phyloP scores from a whole-genome alignment of 768 basidiomycete genomes.

The Obba rivulosa region DNA sequence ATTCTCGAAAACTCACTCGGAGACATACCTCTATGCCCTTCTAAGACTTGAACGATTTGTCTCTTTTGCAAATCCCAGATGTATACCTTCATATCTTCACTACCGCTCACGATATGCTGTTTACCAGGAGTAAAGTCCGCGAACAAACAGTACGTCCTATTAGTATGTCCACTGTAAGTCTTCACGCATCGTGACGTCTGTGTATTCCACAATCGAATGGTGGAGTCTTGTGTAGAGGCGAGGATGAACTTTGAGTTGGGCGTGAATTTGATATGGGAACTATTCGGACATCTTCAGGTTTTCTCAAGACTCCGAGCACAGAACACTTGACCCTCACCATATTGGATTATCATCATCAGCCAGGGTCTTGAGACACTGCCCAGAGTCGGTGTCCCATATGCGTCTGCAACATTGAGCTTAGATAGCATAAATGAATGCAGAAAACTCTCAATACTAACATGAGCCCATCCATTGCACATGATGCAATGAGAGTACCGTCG shows the following conservation, averaged over 20 bases:
- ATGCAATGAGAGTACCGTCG: conserved; percentile 92
- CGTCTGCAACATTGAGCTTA: conserved; percentile 48
- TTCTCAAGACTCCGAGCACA: background rate
- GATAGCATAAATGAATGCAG: background rate
- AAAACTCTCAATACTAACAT: conserved; percentile 54
- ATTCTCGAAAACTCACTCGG: conserved; percentile 18
- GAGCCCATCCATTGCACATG: conserved; percentile 93
- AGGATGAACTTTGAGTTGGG: conserved; percentile 90
- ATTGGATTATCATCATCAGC: conserved; percentile 96
- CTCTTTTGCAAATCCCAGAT: conserved; percentile 88
- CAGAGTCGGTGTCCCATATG: conserved; percentile 95
- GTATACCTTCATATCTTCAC: conserved; percentile 84
- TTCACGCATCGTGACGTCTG: conserved; percentile 88
- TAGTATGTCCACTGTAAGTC: conserved; percentile 84
- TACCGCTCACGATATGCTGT: conserved; percentile 79
- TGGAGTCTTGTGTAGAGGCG: conserved; percentile 90
- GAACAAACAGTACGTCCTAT: conserved; percentile 78
- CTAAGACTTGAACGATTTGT: conserved; percentile 65
- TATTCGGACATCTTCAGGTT: conserved; percentile 21
- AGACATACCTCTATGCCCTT: conserved; percentile 72
- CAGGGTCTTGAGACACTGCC: conserved; percentile 95
- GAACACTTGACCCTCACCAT: conserved; percentile 44
- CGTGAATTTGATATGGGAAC: conserved; percentile 86
- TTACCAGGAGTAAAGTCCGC: conserved; percentile 60
- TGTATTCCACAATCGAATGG: conserved; percentile 92